Percentiles rank a stretch among this genome's conserved stretches.
Evolutionary conservation across 768 basidiomycete species (phyloP).

Genomic region (Trametopsis cervina): DNA sequence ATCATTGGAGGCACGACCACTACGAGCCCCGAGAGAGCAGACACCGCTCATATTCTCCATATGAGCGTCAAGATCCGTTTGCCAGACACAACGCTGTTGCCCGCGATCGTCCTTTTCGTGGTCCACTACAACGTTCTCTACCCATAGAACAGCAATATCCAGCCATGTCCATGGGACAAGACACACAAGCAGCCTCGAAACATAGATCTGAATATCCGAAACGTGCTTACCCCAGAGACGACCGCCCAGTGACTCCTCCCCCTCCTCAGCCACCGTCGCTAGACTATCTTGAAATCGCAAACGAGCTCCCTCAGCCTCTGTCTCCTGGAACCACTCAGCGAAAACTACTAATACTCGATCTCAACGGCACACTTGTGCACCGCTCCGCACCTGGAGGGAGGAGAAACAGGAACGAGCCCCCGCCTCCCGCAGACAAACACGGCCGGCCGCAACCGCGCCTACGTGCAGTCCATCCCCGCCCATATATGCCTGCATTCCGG

Average conservation of each 20-base stretch:
- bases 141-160: neutral
- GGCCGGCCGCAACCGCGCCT: constrained; percentile 18
- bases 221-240: too few relatives aligned
- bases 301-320: constrained; percentile 22
- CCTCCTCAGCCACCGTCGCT: constrained; percentile 25
- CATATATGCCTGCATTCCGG: constrained; percentile 57
- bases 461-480: constrained; percentile 48
- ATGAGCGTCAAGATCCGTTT: neutral
- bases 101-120: neutral
- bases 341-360: constrained; percentile 69
- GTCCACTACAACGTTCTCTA: neutral
- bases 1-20: neutral
- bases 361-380: constrained; percentile 68
- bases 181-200: neutral
- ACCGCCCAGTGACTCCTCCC: constrained; percentile 5
- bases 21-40: neutral
- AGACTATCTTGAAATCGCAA: constrained; percentile 30
- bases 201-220: too few relatives aligned
- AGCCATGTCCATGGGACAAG: neutral
- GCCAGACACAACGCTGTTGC: neutral
- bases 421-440: neutral
- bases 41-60: too few relatives aligned
- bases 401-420: neutral
- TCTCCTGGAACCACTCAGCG: constrained; percentile 25
- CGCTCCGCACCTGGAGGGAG: constrained; percentile 33